Conservation (phyloP, 192 early-diverging fungal genomes). For the Phycomyces nitens region DNA sequence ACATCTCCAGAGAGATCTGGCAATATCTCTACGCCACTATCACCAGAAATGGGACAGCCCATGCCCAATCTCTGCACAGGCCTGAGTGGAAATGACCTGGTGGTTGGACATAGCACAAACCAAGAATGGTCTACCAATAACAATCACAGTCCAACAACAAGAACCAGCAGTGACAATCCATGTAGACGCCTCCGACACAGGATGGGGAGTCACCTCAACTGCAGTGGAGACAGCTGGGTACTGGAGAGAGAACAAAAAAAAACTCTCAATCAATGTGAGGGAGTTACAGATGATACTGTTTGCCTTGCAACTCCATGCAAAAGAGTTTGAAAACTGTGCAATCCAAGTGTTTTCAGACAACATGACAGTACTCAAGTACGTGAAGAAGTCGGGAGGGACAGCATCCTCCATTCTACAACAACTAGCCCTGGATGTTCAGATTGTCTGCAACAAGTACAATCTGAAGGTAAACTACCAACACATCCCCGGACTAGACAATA, state of each 20-base stretch:
- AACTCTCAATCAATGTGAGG: conserved; percentile 12
- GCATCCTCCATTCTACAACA: conserved; percentile 8
- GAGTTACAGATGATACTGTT: conserved; percentile 10
- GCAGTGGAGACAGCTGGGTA: not conserved
- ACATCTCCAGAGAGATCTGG: conserved; percentile 13
- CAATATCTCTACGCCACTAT: not conserved
- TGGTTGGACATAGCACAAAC: not conserved
- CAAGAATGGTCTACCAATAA: conserved; percentile 17
- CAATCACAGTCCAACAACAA: not conserved
- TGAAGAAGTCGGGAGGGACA: conserved; percentile 12
- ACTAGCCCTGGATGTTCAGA: conserved; percentile 19
- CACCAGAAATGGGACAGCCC: conserved; percentile 5
- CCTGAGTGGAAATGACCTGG: conserved; percentile 4
- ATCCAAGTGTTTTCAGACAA: conserved; percentile 17
- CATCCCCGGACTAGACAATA: conserved; percentile 14
- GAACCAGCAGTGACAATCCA: not conserved
- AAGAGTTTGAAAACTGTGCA: not conserved
- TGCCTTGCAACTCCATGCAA: conserved; percentile 9
- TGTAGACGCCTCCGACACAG: conserved; percentile 15
- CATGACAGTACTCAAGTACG: conserved; percentile 24
- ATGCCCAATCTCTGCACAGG: conserved; percentile 1
- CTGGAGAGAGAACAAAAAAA: conserved; percentile 7
- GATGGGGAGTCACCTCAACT: conserved; percentile 11
- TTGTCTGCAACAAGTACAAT: conserved; percentile 7
- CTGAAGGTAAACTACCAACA: conserved; percentile 5